Evolutionary conservation across 257 asterid genomes (phyloP), one percentile per base, ranked within the genome.

Genomic region (Thymus quinquecostatus): DNA sequence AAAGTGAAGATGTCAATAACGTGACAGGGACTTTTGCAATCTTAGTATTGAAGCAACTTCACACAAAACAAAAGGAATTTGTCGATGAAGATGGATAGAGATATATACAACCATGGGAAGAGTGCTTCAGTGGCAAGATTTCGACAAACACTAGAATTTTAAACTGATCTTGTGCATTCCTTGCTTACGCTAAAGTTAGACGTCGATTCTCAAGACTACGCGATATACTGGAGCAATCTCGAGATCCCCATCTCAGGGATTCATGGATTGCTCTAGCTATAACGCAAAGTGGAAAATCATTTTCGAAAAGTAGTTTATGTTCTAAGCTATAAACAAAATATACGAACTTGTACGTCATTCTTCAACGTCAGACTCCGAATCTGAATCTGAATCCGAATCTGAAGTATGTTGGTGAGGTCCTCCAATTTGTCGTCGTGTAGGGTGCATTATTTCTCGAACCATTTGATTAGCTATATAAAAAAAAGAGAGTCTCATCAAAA

Each of bases 371-470:
- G 88, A 85, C 34, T 86, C 96, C 0, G 40, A 57, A 57, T 57
- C 62, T 1, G 21, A 4, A 38, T 38, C 41, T 38, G 41, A 38
- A 38, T 5, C 4, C 6, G 60, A 54, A 53, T 82, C 94, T 45
- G 96, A 84, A 77, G 82, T 79, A 21, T 50, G 59, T 62, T 64
- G 66, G 14, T 62, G 74, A 66, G 83, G 84, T 43, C 84, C 89
- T 87, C 76, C 94, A 48, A 84, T 78, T 57, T 56, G 87, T 44
- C 82, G 76, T 79, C 70, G 84, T 51, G 80, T 82, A 1, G 95
- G 97, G 49, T 50, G 87, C 69, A 72, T 74, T 66, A 82, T 55
- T 58, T 73, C 88, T 48, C 64, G 77, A 77, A 83, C 85, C 49
- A 66, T n/a, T 34, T 70, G 69, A 70, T 76, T 74, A 48, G 78